Conservation (phyloP, 495 filamentous ascomycete species). For the Daldinia decipiens region DNA sequence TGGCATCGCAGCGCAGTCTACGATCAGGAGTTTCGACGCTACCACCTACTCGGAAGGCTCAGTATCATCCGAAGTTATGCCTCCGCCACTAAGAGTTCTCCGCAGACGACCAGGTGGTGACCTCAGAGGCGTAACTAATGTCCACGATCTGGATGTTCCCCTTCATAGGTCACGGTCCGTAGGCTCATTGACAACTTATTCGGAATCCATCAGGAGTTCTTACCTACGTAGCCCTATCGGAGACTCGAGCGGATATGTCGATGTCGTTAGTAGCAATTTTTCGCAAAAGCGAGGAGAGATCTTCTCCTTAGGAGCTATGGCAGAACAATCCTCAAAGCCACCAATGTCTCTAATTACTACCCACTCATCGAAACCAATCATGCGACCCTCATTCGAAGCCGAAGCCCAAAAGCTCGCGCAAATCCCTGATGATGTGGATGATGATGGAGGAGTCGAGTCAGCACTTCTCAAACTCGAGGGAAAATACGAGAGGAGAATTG, state of each 20-base stretch:
- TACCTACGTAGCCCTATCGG: conserved; percentile 55
- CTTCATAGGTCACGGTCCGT: conserved; percentile 73
- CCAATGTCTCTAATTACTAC: conserved; percentile 73
- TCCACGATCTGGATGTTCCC: conserved; percentile 70
- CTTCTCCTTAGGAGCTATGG: conserved; percentile 69
- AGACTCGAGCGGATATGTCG: conserved; percentile 55
- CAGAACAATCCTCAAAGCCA: conserved; percentile 57
- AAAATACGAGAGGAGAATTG: conserved; percentile 70
- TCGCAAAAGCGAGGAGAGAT: conserved; percentile 52
- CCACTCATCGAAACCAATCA: conserved; percentile 76
- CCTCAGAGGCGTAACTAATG: conserved; percentile 79
- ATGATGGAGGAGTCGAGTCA: conserved; percentile 93
- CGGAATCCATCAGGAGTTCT: conserved; percentile 74
- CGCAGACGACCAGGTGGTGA: conserved; percentile 90
- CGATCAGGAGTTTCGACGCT: conserved; percentile 68
- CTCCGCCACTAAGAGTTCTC: conserved; percentile 69
- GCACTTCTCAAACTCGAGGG: conserved; percentile 94
- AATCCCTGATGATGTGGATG: conserved; percentile 83
- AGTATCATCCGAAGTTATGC: conserved; percentile 51
- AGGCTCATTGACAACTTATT: conserved; percentile 74
- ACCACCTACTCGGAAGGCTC: conserved; percentile 63
- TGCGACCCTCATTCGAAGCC: conserved; percentile 88
- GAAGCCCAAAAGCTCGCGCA: conserved; percentile 89
- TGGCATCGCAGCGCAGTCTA: conserved; percentile 68
- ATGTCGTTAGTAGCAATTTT: conserved; percentile 56